phyloP scores from a whole-genome alignment of 169 alveolate genomes.

The Eimeria maxima region DNA sequence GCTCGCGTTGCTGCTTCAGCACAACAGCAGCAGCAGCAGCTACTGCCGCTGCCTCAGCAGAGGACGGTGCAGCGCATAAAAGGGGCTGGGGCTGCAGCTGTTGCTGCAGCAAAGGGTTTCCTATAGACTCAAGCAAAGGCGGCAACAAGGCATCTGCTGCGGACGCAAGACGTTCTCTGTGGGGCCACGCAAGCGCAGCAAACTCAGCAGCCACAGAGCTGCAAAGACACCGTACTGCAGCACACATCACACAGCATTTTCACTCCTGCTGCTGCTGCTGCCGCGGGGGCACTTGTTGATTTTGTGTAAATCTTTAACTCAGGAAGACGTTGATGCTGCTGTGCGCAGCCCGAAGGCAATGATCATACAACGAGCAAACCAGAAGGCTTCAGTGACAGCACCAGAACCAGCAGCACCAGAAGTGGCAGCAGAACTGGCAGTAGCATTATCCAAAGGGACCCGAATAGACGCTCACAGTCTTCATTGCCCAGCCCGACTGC shows the following conservation, averaged over 20 bases:
- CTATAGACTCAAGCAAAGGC: constrained; percentile 31
- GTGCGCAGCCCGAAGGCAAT: not conserved
- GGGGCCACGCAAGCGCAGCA: constrained; percentile 69
- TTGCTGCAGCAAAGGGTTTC: constrained; percentile 46
- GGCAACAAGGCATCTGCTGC: constrained; percentile 53
- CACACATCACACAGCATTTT: not conserved
- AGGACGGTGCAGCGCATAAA: not conserved
- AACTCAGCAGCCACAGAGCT: constrained; percentile 59
- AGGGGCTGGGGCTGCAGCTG: constrained; percentile 12
- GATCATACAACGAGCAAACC: not conserved
- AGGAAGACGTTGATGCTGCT: not conserved
- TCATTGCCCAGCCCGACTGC: not conserved
- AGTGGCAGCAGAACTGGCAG: not conserved
- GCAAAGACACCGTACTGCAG: constrained; percentile 56
- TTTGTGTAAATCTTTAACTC: not conserved
- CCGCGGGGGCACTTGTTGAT: constrained; percentile 2
- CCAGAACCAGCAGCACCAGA: not conserved
- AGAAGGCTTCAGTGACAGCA: not conserved
- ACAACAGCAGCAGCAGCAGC: constrained; percentile 41
- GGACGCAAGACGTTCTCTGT: constrained; percentile 11
- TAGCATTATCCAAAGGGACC: not conserved
- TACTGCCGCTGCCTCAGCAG: constrained; percentile 34
- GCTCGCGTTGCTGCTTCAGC: constrained; percentile 18
- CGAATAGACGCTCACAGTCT: not conserved
- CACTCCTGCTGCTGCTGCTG: constrained; percentile 17